These are phyloP conservation scores for Aegilops longissima DNA, from an alignment of 176 grass and related monocot genomes.

Conservation along the genomic window DNA sequence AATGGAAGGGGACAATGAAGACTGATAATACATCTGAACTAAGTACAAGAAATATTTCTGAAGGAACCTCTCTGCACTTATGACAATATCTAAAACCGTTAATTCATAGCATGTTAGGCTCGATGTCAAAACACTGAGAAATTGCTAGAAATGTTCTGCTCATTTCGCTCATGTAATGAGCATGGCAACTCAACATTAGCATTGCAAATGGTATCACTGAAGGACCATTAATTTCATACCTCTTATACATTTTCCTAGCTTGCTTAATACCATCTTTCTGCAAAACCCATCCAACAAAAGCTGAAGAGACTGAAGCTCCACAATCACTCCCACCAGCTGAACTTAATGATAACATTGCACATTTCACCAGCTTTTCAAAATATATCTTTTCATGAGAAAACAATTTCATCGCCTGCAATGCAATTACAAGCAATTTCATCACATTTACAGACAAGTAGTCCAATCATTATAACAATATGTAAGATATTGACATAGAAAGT, in stretches of 20 bases:
- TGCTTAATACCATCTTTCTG: constrained; percentile 67
- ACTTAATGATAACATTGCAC: constrained; percentile 54
- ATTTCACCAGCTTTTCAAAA: constrained; percentile 66
- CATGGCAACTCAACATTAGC: background rate
- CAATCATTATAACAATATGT: constrained; percentile 18
- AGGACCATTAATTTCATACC: constrained; percentile 36
- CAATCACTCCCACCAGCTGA: constrained; percentile 49
- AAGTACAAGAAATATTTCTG: background rate
- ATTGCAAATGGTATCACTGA: background rate
- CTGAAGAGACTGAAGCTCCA: constrained; percentile 56
- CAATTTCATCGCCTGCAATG: constrained; percentile 73
- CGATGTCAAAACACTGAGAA: background rate
- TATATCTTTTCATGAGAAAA: constrained; percentile 59
- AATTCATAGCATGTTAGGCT: background rate
- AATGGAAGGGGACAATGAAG: background rate
- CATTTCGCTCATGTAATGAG: constrained; percentile 3
- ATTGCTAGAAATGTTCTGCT: background rate
- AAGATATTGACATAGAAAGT: background rate
- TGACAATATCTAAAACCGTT: background rate
- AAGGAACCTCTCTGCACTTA: background rate
- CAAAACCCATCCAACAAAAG: constrained; percentile 66
- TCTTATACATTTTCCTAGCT: constrained; percentile 72
- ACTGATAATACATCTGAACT: background rate
- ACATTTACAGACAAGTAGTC: background rate
- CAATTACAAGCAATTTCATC: background rate